Evolutionary conservation across 1,284 basidiomycete species (phyloP).

Genomic region (Spongiforma sp.): DNA sequence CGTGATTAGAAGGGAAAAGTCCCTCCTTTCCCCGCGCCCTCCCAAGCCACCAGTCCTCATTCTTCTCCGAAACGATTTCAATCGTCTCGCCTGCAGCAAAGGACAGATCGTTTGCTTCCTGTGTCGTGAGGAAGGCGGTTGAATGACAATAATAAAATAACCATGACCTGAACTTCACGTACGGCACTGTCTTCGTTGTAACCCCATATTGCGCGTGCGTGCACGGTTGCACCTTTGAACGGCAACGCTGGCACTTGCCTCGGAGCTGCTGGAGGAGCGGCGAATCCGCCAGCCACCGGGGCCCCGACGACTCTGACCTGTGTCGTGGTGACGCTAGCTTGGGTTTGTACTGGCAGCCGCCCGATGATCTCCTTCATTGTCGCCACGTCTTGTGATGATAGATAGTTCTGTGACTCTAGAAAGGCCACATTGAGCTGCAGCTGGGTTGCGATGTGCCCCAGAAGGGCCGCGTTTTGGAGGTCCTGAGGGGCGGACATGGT

Average conservation of each 20-base stretch:
- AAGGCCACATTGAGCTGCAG: constrained; percentile 68
- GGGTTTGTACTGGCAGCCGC: constrained; percentile 47
- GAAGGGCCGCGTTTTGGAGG: constrained; percentile 41
- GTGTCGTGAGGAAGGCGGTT: constrained; percentile 10
- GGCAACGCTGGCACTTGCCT: constrained; percentile 22
- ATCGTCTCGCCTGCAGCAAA: constrained; percentile 41
- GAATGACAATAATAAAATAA: too few relatives aligned
- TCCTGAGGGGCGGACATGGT: constrained; percentile 28
- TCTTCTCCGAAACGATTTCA: constrained; percentile 41
- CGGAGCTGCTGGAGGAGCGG: constrained; percentile 26
- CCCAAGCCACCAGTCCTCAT: constrained; percentile 47
- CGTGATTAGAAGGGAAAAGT: constrained; percentile 68
- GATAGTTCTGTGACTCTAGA: constrained; percentile 61
- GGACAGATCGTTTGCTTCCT: constrained; percentile 56
- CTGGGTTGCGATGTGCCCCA: constrained; percentile 64
- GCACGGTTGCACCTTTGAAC: constrained; percentile 30
- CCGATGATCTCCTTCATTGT: constrained; percentile 49
- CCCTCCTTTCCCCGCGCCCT: constrained; percentile 59
- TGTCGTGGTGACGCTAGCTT: constrained; percentile 13
- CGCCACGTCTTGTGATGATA: constrained; percentile 56
- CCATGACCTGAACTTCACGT: constrained; percentile 17
- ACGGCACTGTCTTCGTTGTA: constrained; percentile 68
- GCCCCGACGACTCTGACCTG: constrained; percentile 14
- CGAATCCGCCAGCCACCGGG: constrained; percentile 10
- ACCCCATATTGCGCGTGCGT: constrained; percentile 63